Evolutionary conservation across 257 asterid genomes (phyloP).

Genomic region (Apocynum venetum): DNA sequence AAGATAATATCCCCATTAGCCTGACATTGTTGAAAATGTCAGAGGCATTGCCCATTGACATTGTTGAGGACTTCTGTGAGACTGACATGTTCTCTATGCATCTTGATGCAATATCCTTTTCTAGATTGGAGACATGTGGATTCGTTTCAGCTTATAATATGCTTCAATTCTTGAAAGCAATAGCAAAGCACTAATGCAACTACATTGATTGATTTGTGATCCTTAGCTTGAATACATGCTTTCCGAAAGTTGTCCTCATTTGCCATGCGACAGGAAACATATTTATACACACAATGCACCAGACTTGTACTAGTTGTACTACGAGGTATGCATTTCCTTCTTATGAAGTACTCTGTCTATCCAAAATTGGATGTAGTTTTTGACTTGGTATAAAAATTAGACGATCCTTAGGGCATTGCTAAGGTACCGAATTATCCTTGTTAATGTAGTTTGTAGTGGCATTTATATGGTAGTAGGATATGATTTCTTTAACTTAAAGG

Average conservation of each 20-base stretch:
- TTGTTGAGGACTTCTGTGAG: conserved; percentile 89
- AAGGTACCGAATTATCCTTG: not conserved
- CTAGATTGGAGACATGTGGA: not conserved
- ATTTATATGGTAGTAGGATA: too few species aligned
- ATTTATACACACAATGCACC: conserved; percentile 46
- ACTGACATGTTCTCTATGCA: conserved; percentile 58
- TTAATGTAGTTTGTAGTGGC: not conserved
- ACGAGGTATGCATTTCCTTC: conserved; percentile 60
- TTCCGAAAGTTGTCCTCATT: conserved; percentile 64
- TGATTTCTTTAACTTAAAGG: not conserved
- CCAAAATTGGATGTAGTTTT: not conserved
- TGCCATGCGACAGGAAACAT: conserved; percentile 72
- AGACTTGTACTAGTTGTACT: conserved; percentile 47
- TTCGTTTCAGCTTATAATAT: not conserved
- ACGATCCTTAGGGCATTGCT: too few species aligned
- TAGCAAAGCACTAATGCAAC: not conserved
- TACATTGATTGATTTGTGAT: conserved; percentile 20
- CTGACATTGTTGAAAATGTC: conserved; percentile 75
- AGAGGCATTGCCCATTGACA: conserved; percentile 88
- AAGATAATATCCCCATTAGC: conserved; percentile 81
- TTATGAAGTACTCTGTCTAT: not conserved
- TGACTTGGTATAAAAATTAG: not conserved
- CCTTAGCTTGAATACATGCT: conserved; percentile 81
- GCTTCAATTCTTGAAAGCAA: not conserved
- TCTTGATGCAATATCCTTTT: conserved; percentile 82